A percentile compares a stretch with the other conserved stretches of the same genome.
Conservation (phyloP, 805 yeast genomes). For the Pichia thaimueangensis region DNA sequence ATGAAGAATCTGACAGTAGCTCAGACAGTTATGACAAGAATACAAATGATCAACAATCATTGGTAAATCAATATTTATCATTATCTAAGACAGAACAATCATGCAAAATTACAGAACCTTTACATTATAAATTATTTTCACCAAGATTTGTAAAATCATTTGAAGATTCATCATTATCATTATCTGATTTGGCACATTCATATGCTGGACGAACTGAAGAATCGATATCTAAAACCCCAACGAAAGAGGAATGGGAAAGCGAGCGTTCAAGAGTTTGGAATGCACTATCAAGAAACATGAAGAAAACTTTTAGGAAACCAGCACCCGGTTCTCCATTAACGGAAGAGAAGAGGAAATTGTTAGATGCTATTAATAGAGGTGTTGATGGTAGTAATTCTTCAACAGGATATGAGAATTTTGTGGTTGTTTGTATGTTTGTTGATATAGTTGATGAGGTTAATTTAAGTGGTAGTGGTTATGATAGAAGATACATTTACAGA, state of each 20-base stretch:
- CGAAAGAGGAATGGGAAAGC: conserved; percentile 55
- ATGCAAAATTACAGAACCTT: conserved; percentile 11
- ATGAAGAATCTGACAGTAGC: conserved; percentile 4
- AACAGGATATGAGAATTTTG: conserved; percentile 58
- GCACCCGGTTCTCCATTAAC: conserved; percentile 58
- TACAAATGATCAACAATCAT: conserved; percentile 13
- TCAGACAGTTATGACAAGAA: no score
- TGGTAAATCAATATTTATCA: conserved; percentile 10
- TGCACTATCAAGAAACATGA: conserved; percentile 48
- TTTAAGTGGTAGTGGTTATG: conserved; percentile 42
- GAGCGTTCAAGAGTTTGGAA: conserved; percentile 65
- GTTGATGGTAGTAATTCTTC: conserved; percentile 64
- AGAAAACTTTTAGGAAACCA: conserved; percentile 67
- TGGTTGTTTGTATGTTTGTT: conserved; percentile 60
- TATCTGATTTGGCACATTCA: conserved; percentile 12
- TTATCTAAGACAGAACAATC: conserved; percentile 2
- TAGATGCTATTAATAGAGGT: conserved; percentile 73
- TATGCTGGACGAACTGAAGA: not conserved
- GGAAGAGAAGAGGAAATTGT: conserved; percentile 44
- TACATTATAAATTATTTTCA: conserved; percentile 17
- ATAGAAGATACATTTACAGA: conserved; percentile 47
- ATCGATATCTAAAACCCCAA: conserved; percentile 36
- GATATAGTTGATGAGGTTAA: conserved; percentile 67
- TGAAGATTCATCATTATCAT: conserved; percentile 14
- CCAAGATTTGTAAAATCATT: conserved; percentile 13